Conservation (phyloP, 495 filamentous ascomycete species). For the Trichoderma reesei region DNA sequence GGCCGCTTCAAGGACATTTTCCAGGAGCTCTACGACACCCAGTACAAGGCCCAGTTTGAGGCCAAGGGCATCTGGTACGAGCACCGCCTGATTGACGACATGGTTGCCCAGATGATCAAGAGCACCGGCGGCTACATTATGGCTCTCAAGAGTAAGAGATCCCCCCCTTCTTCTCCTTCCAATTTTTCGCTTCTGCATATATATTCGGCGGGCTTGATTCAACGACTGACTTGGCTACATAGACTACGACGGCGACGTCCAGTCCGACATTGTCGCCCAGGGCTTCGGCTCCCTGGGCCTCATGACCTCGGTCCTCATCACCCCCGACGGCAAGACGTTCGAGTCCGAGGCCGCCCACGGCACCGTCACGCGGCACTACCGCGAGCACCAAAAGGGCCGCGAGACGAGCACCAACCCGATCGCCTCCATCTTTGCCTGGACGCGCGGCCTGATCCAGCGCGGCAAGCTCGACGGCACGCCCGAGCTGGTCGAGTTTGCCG, state of each 20-base stretch:
- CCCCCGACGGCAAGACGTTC: conserved; percentile 88
- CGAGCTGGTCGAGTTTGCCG: conserved; percentile 79
- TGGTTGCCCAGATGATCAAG: conserved; percentile 99
- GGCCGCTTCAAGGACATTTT: conserved; percentile 99
- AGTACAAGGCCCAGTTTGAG: conserved; percentile 83
- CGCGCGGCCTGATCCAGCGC: conserved; percentile 84
- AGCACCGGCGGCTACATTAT: conserved; percentile 89
- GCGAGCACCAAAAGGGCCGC: conserved; percentile 93
- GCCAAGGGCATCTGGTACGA: conserved; percentile 95
- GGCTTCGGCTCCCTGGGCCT: conserved; percentile 96
- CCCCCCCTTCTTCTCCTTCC: neutral
- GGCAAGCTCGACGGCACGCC: conserved; percentile 84
- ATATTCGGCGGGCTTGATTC: too few species aligned
- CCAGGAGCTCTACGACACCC: conserved; percentile 84
- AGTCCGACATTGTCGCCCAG: conserved; percentile 96
- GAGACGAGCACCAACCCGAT: conserved; percentile 99
- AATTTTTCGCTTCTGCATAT: neutral
- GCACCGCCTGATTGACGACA: conserved; percentile 97
- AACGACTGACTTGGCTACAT: conserved; percentile 10
- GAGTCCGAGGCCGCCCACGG: conserved; percentile 97
- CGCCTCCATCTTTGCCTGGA: conserved; percentile 98
- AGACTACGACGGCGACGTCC: conserved; percentile 99
- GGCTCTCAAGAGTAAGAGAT: conserved; percentile 84
- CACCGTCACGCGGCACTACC: conserved; percentile 96
- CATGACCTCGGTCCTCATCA: conserved; percentile 96